Percentiles rank a stretch among this genome's conserved stretches.
phyloP scores from a whole-genome alignment of 2,329 filamentous ascomycete species.

The Leptographium wingfieldii region DNA sequence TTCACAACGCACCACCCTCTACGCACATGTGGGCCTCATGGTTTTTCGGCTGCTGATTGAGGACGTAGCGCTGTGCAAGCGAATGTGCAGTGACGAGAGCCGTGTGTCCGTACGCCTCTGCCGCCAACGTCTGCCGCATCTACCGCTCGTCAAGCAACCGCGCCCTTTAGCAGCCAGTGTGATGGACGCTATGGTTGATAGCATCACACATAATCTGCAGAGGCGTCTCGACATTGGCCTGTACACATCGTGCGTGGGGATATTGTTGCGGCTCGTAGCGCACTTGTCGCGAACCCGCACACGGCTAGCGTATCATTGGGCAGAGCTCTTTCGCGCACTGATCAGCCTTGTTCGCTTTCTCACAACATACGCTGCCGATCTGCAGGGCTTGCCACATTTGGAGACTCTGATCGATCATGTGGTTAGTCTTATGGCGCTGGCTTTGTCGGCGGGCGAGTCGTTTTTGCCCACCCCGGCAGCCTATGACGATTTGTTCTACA shows the following conservation, averaged over 20 bases:
- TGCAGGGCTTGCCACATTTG: slow-evolving; percentile 55
- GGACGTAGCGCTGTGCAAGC: slow-evolving; percentile 69
- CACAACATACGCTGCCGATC: slow-evolving; percentile 69
- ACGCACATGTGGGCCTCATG: slow-evolving; percentile 75
- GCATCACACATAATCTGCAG: slow-evolving; percentile 85
- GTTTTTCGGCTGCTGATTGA: slow-evolving; percentile 78
- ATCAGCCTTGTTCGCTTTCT: slow-evolving; percentile 83
- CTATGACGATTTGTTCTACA: slow-evolving; percentile 98
- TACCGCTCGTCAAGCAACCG: slow-evolving; percentile 62
- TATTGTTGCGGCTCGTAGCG: slow-evolving; percentile 71
- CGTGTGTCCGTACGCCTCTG: slow-evolving; percentile 69
- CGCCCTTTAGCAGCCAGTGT: slow-evolving; percentile 64
- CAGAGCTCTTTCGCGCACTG: slow-evolving; percentile 82
- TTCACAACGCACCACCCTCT: slow-evolving; percentile 63
- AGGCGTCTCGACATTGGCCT: slow-evolving; percentile 73
- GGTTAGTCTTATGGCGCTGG: slow-evolving; percentile 71
- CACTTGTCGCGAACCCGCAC: slow-evolving; percentile 73
- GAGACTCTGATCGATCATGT: slow-evolving; percentile 62
- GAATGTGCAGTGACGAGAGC: slow-evolving; percentile 50
- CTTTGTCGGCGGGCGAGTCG: slow-evolving; percentile 74
- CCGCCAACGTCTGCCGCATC: slow-evolving; percentile 74
- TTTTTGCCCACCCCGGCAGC: slow-evolving; percentile 79
- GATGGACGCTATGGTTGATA: slow-evolving; percentile 79
- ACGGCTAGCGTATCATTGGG: slow-evolving; percentile 83
- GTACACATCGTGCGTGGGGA: slow-evolving; percentile 70